These are phyloP conservation scores for Acer campestre DNA, from an alignment of 345 rosid genomes.

Conservation along the genomic window DNA sequence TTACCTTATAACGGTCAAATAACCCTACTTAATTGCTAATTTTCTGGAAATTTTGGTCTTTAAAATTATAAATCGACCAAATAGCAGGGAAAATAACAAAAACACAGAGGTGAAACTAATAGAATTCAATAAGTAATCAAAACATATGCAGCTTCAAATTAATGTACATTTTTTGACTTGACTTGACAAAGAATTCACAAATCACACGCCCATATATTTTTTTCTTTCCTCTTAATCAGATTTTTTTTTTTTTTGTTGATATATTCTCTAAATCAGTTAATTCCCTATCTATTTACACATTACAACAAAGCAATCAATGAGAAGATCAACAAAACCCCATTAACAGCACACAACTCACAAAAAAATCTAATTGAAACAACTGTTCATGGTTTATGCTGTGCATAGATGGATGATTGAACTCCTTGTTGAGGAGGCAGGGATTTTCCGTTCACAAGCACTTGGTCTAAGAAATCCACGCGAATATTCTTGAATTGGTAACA, in stretches of 20 bases:
- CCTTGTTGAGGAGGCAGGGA: constrained; percentile 38
- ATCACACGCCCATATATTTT: not conserved
- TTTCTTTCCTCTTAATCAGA: not conserved
- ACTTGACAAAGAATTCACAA: not conserved
- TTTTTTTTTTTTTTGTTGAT: too few species aligned
- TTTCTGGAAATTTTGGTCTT: too few species aligned
- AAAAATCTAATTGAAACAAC: constrained; percentile 2
- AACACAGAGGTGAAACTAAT: not conserved
- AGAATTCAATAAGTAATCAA: not conserved
- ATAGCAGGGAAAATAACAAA: not conserved
- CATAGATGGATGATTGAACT: constrained; percentile 47
- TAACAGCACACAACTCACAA: constrained; percentile 17
- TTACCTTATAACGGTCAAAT: too few species aligned
- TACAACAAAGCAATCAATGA: constrained; percentile 11
- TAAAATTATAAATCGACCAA: not conserved
- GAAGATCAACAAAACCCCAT: constrained; percentile 1
- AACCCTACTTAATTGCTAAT: too few species aligned
- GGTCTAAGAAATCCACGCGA: constrained; percentile 71
- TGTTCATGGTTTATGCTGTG: constrained; percentile 67
- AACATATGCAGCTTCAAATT: not conserved
- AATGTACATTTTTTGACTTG: not conserved
- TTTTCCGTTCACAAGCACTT: constrained; percentile 64
- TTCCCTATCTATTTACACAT: constrained; percentile 28
- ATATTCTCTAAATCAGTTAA: not conserved
- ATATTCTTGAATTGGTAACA: constrained; percentile 52